These are phyloP conservation scores for Neurospora pannonica DNA, from an alignment of 495 filamentous ascomycete species.

Conservation along the genomic window DNA sequence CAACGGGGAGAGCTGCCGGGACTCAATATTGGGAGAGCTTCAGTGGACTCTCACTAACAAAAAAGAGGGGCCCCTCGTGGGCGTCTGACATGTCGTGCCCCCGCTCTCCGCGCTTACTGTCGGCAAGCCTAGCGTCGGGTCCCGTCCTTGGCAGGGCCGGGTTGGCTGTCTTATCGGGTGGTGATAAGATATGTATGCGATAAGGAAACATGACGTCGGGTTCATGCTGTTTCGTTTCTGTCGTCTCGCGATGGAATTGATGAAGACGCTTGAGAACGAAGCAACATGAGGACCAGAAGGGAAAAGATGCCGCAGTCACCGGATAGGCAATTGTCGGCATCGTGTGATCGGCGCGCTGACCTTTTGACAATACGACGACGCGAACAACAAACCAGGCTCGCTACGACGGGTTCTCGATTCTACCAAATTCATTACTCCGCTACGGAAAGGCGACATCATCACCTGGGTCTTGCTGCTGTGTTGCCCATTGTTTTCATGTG, in stretches of 20 bases:
- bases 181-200: background rate
- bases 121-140: background rate
- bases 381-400: background rate
- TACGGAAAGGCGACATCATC: background rate
- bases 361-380: background rate
- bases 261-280: too few relatives aligned
- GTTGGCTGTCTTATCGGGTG: background rate
- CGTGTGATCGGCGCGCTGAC: background rate
- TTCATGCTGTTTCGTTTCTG: too few relatives aligned
- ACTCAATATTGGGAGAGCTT: background rate
- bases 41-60: background rate
- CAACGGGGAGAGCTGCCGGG: background rate
- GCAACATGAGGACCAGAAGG: too few relatives aligned
- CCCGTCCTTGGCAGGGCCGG: background rate
- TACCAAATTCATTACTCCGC: background rate
- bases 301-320: background rate
- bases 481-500: background rate
- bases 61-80: background rate
- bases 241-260: too few relatives aligned
- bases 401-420: background rate
- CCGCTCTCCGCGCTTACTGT: background rate
- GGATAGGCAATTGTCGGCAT: background rate
- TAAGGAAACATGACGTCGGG: background rate
- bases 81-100: background rate
- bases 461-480: background rate